These are phyloP conservation scores for Salix brachista DNA, from an alignment of 345 rosid species.

Conservation along the genomic window DNA sequence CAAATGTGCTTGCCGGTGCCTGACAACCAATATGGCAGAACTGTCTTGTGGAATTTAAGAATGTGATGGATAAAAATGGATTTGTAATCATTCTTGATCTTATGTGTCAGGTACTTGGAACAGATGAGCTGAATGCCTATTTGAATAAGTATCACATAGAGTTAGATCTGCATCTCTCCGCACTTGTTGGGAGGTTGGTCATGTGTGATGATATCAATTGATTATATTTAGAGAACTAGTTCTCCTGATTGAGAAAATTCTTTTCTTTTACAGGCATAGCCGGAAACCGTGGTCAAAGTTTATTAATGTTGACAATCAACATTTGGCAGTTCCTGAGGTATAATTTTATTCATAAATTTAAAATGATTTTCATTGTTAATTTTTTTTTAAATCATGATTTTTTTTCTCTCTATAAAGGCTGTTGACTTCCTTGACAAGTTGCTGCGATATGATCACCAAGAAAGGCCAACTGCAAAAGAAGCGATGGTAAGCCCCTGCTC, in stretches of 20 bases:
- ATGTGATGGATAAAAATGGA: neutral
- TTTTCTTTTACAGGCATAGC: constrained; percentile 56
- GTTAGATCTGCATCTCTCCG: constrained; percentile 83
- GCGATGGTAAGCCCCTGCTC: constrained; percentile 61
- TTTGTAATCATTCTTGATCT: neutral
- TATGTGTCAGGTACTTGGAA: constrained; percentile 70
- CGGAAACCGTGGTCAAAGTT: constrained; percentile 93
- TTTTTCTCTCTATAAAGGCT: constrained; percentile 46
- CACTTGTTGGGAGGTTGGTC: constrained; percentile 82
- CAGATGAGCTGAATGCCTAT: constrained; percentile 82
- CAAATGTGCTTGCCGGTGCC: neutral
- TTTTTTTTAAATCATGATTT: neutral
- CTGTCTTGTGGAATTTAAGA: neutral
- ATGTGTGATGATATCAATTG: neutral
- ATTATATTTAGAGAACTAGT: neutral
- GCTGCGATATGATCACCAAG: constrained; percentile 92
- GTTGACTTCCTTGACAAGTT: constrained; percentile 92
- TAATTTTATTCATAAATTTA: neutral
- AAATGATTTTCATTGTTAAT: neutral
- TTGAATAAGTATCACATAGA: constrained; percentile 79
- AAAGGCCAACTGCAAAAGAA: constrained; percentile 97
- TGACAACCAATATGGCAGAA: neutral
- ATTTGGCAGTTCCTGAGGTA: constrained; percentile 93
- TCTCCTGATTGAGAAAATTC: constrained; percentile 2
- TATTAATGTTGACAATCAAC: constrained; percentile 81